These are phyloP conservation scores for Myriosclerotinia scirpicola DNA, from an alignment of 2,329 filamentous ascomycete species.

Conservation along the genomic window DNA sequence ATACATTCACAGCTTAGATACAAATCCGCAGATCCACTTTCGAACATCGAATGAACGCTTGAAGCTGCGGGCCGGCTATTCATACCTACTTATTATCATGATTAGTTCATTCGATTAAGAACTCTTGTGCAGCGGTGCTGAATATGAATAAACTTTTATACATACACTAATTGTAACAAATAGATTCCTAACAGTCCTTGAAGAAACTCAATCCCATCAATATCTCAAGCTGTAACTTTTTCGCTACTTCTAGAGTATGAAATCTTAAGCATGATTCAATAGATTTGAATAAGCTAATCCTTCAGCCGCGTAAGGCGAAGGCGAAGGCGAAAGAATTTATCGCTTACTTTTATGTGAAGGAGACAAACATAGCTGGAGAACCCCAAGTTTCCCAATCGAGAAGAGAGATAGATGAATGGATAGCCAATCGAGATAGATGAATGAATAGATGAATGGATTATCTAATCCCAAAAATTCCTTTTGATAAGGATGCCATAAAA, in stretches of 20 bases:
- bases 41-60: too few species aligned
- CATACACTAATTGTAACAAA: conserved; percentile 3
- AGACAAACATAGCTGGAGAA: conserved; percentile 9
- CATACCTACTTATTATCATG: too few species aligned
- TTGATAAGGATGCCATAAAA: too few species aligned
- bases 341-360: neutral
- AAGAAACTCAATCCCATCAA: neutral
- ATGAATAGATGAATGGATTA: too few species aligned
- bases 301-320: conserved; percentile 20
- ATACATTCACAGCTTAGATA: too few species aligned
- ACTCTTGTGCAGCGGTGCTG: conserved; percentile 3
- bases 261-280: too few species aligned
- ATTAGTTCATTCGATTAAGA: conserved; percentile 6
- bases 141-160: neutral
- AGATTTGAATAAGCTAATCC: too few species aligned
- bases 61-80: too few species aligned
- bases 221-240: neutral
- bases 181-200: neutral
- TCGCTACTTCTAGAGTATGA: neutral
- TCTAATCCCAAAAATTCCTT: too few species aligned
- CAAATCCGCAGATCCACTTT: too few species aligned
- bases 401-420: too few species aligned
- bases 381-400: conserved; percentile 3
- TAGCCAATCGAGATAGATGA: too few species aligned
- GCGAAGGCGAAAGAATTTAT: conserved; percentile 2